A percentile compares a stretch with the other conserved stretches of the same genome.
phyloP scores from a whole-genome alignment of 2,329 filamentous ascomycete species.

The Botryotinia narcissicola region DNA sequence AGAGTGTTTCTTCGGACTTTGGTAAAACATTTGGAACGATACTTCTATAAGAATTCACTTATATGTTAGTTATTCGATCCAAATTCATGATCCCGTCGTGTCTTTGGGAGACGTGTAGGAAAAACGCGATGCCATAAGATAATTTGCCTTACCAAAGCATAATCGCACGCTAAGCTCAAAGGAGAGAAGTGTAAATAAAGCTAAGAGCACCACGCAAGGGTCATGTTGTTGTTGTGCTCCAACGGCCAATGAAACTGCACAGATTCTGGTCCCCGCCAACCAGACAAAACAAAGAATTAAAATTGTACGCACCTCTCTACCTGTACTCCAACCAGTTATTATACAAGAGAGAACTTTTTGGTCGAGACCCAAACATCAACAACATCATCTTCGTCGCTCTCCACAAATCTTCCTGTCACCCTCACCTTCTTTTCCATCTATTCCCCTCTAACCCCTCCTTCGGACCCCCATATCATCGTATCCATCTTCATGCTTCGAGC shows the following conservation, averaged over 20 bases:
- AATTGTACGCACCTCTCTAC: neutral
- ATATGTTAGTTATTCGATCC: neutral
- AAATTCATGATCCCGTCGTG: neutral
- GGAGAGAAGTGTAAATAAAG: conserved; percentile 12
- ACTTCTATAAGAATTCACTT: neutral
- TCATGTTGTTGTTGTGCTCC: conserved; percentile 13
- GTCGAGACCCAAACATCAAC: conserved; percentile 16
- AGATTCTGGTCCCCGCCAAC: conserved; percentile 6
- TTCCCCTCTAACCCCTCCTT: conserved; percentile 1
- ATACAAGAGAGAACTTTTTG: conserved; percentile 9
- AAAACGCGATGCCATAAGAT: neutral
- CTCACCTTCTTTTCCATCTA: conserved; percentile 13
- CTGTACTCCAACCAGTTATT: neutral
- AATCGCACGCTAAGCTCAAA: neutral
- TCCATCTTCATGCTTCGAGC: conserved; percentile 18
- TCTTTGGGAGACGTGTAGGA: conserved; percentile 12
- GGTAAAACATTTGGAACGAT: fast-evolving
- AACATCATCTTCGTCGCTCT: conserved; percentile 23
- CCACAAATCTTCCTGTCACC: conserved; percentile 13
- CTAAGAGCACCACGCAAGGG: neutral
- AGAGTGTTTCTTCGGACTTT: neutral
- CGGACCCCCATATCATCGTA: conserved; percentile 20
- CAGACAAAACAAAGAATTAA: conserved; percentile 8
- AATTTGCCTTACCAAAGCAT: neutral
- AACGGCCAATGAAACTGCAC: neutral